Percentiles rank a stretch among this genome's conserved stretches.
phyloP scores from a whole-genome alignment of 768 basidiomycete genomes.

The Boletus vinaceobasis region DNA sequence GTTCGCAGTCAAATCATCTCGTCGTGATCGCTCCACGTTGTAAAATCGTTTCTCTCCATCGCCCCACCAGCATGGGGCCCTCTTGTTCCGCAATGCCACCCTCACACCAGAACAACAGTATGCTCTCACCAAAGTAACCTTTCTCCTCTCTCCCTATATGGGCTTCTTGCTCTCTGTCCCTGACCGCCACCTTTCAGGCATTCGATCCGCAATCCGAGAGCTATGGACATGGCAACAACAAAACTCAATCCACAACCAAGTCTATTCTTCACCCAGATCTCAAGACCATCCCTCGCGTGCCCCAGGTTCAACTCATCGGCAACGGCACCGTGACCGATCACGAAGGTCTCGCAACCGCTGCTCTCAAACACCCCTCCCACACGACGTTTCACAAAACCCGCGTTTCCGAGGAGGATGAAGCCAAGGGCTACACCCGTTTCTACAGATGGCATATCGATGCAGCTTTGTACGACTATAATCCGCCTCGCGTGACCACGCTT shows the following conservation, averaged over 20 bases:
- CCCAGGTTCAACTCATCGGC: conserved; percentile 90
- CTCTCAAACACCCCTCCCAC: conserved; percentile 84
- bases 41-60: not conserved
- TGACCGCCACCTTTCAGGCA: conserved; percentile 44
- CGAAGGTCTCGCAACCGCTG: conserved; percentile 74
- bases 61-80: conserved; percentile 55
- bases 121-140: conserved; percentile 69
- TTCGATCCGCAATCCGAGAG: conserved; percentile 63
- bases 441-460: conserved; percentile 95
- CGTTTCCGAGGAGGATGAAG: conserved; percentile 72
- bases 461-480: conserved; percentile 70
- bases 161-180: not conserved
- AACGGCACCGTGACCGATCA: conserved; percentile 79
- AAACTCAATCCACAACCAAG: conserved; percentile 67
- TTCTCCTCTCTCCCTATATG: not conserved
- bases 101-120: conserved; percentile 83
- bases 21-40: not conserved
- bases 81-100: conserved; percentile 69
- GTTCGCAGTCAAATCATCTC: conserved; percentile 32
- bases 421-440: conserved; percentile 77
- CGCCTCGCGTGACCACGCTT: conserved; percentile 82
- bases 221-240: conserved; percentile 90
- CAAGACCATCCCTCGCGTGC: conserved; percentile 85
- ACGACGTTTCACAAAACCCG: conserved; percentile 82
- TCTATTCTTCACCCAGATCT: conserved; percentile 87